Conservation (phyloP, 208 protist species). For the Wallacemonas rigidus region DNA sequence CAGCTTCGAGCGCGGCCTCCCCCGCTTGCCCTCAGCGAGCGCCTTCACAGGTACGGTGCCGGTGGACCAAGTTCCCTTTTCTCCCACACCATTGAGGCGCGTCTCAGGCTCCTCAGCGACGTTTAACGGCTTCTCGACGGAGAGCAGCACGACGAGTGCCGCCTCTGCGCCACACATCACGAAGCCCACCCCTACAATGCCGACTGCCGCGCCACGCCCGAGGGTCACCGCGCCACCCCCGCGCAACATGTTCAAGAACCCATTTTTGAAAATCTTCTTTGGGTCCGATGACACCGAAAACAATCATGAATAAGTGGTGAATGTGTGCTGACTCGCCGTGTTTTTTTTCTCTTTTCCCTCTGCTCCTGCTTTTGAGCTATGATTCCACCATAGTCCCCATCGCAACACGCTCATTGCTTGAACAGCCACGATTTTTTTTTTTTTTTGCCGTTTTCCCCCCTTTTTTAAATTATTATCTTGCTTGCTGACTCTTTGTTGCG, state of each 20-base stretch:
- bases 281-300: constrained; percentile 17
- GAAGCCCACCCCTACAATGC: neutral
- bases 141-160: neutral
- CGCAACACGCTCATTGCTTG: neutral
- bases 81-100: constrained; percentile 1
- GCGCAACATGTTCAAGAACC: constrained; percentile 50
- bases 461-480: neutral
- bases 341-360: constrained; percentile 1
- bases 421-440: constrained; percentile 26
- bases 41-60: constrained; percentile 4
- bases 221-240: constrained; percentile 22
- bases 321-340: constrained; percentile 4
- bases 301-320: constrained; percentile 19
- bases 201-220: constrained; percentile 7
- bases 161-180: neutral
- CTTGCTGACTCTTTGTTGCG: too few relatives aligned
- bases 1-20: constrained; percentile 26
- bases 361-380: neutral
- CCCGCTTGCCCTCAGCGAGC: constrained; percentile 11
- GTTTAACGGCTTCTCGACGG: constrained; percentile 8
- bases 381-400: neutral
- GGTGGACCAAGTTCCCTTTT: neutral
- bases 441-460: neutral
- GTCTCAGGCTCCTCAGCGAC: neutral
- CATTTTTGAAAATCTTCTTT: constrained; percentile 59